A percentile compares a stretch with the other conserved stretches of the same genome.
These are phyloP conservation scores for Arabidopsis arenosa DNA, from an alignment of 345 rosid genomes.

Conservation along the genomic window DNA sequence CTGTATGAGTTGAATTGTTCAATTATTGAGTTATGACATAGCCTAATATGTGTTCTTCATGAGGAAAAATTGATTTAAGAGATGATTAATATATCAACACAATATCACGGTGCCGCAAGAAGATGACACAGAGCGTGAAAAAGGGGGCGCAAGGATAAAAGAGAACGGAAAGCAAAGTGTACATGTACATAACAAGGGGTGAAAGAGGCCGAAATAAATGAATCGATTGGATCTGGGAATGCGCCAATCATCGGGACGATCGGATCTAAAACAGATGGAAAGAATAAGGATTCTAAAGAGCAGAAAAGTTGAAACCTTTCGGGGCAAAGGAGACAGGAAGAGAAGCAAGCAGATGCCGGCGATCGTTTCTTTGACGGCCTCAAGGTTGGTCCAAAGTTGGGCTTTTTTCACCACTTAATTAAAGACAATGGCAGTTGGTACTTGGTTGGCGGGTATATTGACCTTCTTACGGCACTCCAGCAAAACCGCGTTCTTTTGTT, in stretches of 20 bases:
- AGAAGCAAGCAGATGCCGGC: slow-evolving; percentile 2
- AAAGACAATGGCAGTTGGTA: slow-evolving; percentile 26
- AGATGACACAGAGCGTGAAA: slow-evolving; percentile 15
- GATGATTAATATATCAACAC: slow-evolving; percentile 10
- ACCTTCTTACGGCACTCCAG: slow-evolving; percentile 9
- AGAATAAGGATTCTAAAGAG: slow-evolving; percentile 14
- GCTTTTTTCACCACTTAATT: slow-evolving; percentile 7
- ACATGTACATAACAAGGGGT: background rate
- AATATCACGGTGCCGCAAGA: background rate
- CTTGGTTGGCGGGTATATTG: slow-evolving; percentile 28
- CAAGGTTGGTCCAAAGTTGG: slow-evolving; percentile 5
- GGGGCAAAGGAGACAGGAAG: slow-evolving; percentile 23
- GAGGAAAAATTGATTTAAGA: slow-evolving; percentile 1
- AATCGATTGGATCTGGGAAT: slow-evolving; percentile 38
- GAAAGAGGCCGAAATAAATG: background rate
- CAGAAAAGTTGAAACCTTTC: slow-evolving; percentile 33
- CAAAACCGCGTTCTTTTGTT: slow-evolving; percentile 34
- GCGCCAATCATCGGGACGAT: slow-evolving; percentile 25
- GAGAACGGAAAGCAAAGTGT: background rate
- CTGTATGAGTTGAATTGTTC: background rate
- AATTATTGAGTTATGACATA: slow-evolving; percentile 9
- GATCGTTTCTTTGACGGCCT: slow-evolving; percentile 14
- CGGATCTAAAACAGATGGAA: slow-evolving; percentile 37
- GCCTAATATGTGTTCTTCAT: background rate
- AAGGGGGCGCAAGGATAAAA: background rate